A percentile compares a stretch with the other conserved stretches of the same genome.
phyloP scores from a whole-genome alignment of 768 basidiomycete species.

The Serendipita sp. region DNA sequence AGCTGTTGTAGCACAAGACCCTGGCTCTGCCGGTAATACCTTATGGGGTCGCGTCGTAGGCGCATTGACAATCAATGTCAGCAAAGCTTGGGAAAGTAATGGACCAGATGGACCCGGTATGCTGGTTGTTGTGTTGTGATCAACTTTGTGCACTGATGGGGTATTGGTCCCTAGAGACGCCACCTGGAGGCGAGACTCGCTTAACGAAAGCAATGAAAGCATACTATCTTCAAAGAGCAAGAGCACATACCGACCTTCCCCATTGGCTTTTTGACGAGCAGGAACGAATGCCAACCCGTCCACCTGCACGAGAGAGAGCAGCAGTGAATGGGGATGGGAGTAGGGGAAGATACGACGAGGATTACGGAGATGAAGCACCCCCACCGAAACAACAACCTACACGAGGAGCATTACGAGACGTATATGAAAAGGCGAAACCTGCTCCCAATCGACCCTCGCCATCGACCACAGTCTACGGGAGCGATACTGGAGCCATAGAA shows the following conservation, averaged over 20 bases:
- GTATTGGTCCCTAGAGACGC: constrained; percentile 24
- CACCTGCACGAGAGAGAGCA: constrained; percentile 10
- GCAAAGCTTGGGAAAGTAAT: constrained; percentile 35
- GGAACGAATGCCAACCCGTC: constrained; percentile 26
- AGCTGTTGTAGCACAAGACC: background rate
- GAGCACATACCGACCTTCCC: constrained; percentile 40
- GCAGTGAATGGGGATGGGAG: constrained; percentile 8
- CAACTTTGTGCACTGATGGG: background rate
- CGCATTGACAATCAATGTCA: constrained; percentile 38
- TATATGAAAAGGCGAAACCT: constrained; percentile 22
- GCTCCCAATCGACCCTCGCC: background rate
- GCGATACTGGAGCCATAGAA: constrained; percentile 11
- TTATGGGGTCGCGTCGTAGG: constrained; percentile 45
- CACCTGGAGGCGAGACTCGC: constrained; percentile 40
- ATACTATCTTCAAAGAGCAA: constrained; percentile 47
- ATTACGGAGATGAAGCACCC: background rate
- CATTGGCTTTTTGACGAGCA: constrained; percentile 47
- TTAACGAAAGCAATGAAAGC: constrained; percentile 51
- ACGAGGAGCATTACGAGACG: constrained; percentile 22
- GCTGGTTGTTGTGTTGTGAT: background rate
- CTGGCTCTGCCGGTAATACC: constrained; percentile 26
- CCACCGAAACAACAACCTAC: constrained; percentile 9
- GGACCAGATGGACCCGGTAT: constrained; percentile 32
- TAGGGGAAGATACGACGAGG: constrained; percentile 5
- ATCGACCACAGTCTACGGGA: constrained; percentile 11